Percentiles rank a stretch among this genome's conserved stretches.
These are phyloP conservation scores for Ceratocystis diversiconidia DNA, from an alignment of 2,329 filamentous ascomycete genomes.

Conservation along the genomic window DNA sequence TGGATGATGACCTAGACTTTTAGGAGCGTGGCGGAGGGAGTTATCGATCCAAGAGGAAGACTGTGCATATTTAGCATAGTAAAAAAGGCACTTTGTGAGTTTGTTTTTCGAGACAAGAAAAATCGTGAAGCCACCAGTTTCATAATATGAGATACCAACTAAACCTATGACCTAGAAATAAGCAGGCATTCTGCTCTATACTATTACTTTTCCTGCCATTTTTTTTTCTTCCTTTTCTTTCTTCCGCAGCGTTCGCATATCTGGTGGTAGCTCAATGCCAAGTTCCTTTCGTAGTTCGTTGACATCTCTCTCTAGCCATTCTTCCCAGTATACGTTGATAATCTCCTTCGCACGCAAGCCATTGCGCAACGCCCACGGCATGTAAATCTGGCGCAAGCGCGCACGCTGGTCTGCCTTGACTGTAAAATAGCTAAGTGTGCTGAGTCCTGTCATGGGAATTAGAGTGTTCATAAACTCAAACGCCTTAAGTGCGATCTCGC, in stretches of 20 bases:
- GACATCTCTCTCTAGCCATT: slow-evolving; percentile 75
- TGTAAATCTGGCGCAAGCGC: slow-evolving; percentile 59
- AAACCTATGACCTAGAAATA: not conserved
- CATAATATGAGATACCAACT: not conserved
- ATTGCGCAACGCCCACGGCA: slow-evolving; percentile 83
- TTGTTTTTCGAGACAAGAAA: not conserved
- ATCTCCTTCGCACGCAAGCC: slow-evolving; percentile 63
- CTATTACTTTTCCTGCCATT: not conserved
- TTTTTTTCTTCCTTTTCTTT: slow-evolving; percentile 53
- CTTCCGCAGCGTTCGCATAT: slow-evolving; percentile 65
- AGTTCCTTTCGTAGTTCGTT: slow-evolving; percentile 58
- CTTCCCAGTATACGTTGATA: slow-evolving; percentile 97
- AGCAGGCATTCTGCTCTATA: not conserved
- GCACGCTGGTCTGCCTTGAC: slow-evolving; percentile 68
- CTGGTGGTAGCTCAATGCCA: slow-evolving; percentile 76
- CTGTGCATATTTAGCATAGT: slow-evolving; percentile 18
- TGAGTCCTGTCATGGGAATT: slow-evolving; percentile 86
- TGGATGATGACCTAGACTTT: slow-evolving; percentile 64
- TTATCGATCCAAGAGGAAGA: not conserved
- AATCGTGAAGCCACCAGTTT: not conserved
- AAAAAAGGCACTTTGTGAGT: not conserved
- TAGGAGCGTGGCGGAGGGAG: slow-evolving; percentile 21
- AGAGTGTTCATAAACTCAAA: slow-evolving; percentile 95
- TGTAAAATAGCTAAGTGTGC: slow-evolving; percentile 71
- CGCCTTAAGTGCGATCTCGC: slow-evolving; percentile 91